Percentiles rank a stretch among this genome's conserved stretches.
These are phyloP conservation scores for Neurospora sp. DNA, from an alignment of 495 filamentous ascomycete species.

Conservation along the genomic window DNA sequence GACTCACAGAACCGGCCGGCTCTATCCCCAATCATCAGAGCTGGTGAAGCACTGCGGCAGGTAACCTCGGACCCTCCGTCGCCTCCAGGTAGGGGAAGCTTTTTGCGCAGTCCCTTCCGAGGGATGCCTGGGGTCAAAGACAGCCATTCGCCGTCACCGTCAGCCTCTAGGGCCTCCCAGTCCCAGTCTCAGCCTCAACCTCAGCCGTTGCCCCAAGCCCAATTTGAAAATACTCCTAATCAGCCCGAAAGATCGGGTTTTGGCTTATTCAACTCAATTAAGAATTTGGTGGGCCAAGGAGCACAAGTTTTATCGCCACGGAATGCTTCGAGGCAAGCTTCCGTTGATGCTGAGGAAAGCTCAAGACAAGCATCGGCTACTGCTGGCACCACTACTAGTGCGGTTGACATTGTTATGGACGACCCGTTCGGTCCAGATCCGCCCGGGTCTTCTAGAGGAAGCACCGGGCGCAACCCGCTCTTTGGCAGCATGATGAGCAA, in stretches of 20 bases:
- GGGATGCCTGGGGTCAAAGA: slow-evolving; percentile 24
- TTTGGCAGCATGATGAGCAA: slow-evolving; percentile 8
- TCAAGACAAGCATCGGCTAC: not conserved
- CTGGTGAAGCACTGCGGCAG: slow-evolving; percentile 39
- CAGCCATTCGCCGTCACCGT: slow-evolving; percentile 20
- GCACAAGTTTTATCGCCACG: slow-evolving; percentile 18
- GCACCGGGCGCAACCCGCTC: slow-evolving; percentile 11
- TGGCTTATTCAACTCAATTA: slow-evolving; percentile 15
- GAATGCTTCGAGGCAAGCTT: not conserved
- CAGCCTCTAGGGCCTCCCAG: slow-evolving; percentile 2
- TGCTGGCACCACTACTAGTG: not conserved
- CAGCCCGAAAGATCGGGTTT: slow-evolving; percentile 16
- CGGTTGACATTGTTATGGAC: slow-evolving; percentile 8
- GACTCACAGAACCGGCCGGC: slow-evolving; percentile 24
- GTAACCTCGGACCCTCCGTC: slow-evolving; percentile 43
- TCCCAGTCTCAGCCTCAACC: not conserved
- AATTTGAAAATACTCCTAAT: not conserved
- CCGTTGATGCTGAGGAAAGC: not conserved
- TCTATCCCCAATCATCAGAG: slow-evolving; percentile 43
- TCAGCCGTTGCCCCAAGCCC: not conserved
- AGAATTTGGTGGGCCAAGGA: slow-evolving; percentile 17
- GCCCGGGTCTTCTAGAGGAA: slow-evolving; percentile 8
- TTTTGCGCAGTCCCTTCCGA: slow-evolving; percentile 42
- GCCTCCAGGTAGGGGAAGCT: slow-evolving; percentile 31
- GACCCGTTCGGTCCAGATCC: slow-evolving; percentile 26